Evolutionary conservation across 805 yeast species (phyloP), one percentile per base, ranked within the genome.

Genomic region (Metschnikowia vanudenii): DNA sequence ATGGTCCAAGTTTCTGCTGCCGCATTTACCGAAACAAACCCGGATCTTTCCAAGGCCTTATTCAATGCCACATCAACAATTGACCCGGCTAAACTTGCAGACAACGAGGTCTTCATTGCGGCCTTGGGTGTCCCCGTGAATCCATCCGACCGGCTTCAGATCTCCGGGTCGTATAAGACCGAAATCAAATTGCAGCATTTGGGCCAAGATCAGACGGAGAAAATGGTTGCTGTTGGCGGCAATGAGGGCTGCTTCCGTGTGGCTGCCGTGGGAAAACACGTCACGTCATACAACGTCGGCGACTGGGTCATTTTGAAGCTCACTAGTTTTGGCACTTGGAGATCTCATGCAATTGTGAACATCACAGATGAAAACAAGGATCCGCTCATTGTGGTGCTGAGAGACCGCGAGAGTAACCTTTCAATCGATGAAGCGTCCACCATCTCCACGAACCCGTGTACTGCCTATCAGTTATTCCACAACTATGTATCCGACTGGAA

Each of bases 171-270:
- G 0, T 91, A 91, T 56, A 96, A 96, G 1, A 78, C 89, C 10
- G 78, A 74, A 47, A 96, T 96, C 0, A 50, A 61, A 5, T 59
- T 67, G 24, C 44, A 49, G 38, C 60, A 66, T 2, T 60, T 71
- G 52, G 74, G 67, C 5, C 61, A 74, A 8, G 74, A 74, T 9
- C 55, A 67, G 24, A 63, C 65, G 49, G 74, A 73, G 4, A 60
- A 69, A 18, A 72, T 67, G 48, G 69, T 71, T 56, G 69, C 81
- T 8, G 84, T 89, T 39, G 89, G 91, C 31, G 99, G 99, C 45
- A 94, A 94, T 63, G 99, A 92, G 67, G 98, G 97, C 18, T 77
- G 88, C 10, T 91, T 88, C 61, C 85, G 88, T 61, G 84, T 92
- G n/a, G 61, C 87, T n/a, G 80, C 82, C 44, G 78, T 79, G 9